Evolutionary conservation across 257 asterid genomes (phyloP), one percentile per base, ranked within the genome.

Genomic region (Ilex aquifolium): DNA sequence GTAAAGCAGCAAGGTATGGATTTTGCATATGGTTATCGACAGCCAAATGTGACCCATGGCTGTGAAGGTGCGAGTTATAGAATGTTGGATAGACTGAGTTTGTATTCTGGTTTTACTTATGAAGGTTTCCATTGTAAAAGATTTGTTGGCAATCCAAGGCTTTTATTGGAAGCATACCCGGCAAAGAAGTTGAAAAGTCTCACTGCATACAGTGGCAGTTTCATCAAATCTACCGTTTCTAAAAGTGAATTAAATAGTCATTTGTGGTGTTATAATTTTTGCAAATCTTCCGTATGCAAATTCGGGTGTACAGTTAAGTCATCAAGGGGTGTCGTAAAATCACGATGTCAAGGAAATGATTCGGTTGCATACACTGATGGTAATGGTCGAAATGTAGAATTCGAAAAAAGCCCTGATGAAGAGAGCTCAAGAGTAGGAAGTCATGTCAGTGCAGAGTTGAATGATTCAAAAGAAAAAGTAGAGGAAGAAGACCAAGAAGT

Each of bases 291-390:
- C 59, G 67, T 72, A 9, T 59, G 68, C 53, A 55, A 61, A 29
- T 57, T 74, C 66, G 74, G 79, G 31, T 71, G 61, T 61, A 63
- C 29, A 56, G 64, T 59, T 57, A 78, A 71, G 63, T 59, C 60
- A 58, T 68, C 79, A 51, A 78, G 72, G 76, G 66, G 53, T 55
- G 69, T 69, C 46, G 75, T 69, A 39, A 68, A 53, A 68, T 56
- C 77, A 40, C 82, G 61, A 60, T 93, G 99, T 79, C 97, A 85
- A 80, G 96, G 88, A 66, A 90, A 84, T 79, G 97, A 93, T 59
- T 87, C 96, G 32, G 73, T 93, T 55, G 90, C 95, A 11, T 87
- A 78, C 76, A 55, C 87, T 62, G 78, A 81, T 71, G 90, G 83
- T 72, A 83, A 69, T 64, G 77, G 79, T 67, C 79, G 80, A 60